Conservation (phyloP, 179 eudicot genomes). For the Beta corolliflora region DNA sequence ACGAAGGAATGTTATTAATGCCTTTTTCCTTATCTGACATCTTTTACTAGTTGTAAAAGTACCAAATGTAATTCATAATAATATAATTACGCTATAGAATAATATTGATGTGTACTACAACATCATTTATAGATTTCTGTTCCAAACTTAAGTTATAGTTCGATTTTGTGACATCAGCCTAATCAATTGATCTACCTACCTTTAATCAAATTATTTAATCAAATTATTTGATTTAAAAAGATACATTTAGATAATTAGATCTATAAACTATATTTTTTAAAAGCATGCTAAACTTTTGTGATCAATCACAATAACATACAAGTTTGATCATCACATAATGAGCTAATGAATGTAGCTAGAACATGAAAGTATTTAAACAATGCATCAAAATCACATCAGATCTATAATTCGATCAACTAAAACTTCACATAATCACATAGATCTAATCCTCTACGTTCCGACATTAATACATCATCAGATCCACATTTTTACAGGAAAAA, state of each 20-base stretch:
- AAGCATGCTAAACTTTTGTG: not conserved
- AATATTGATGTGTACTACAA: not conserved
- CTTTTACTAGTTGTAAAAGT: not conserved
- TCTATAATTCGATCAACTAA: not conserved
- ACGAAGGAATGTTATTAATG: not conserved
- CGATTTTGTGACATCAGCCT: not conserved
- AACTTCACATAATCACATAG: not conserved
- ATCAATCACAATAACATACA: not conserved
- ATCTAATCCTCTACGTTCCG: constrained; percentile 6
- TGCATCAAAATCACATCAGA: constrained; percentile 7
- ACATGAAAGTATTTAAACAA: not conserved
- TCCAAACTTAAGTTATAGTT: not conserved
- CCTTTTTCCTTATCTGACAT: not conserved
- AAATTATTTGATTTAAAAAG: not conserved
- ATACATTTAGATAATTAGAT: not conserved
- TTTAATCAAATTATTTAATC: not conserved
- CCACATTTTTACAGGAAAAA: not conserved
- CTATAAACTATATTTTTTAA: not conserved
- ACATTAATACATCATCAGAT: constrained; percentile 9
- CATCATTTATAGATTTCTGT: not conserved
- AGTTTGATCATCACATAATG: too few relatives aligned
- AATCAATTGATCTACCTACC: constrained; percentile 3
- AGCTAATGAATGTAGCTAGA: not conserved
- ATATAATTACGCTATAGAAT: not conserved
- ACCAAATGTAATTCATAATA: not conserved